Conservation (phyloP, 768 basidiomycete genomes). For the Candolleomyces eurysporus region DNA sequence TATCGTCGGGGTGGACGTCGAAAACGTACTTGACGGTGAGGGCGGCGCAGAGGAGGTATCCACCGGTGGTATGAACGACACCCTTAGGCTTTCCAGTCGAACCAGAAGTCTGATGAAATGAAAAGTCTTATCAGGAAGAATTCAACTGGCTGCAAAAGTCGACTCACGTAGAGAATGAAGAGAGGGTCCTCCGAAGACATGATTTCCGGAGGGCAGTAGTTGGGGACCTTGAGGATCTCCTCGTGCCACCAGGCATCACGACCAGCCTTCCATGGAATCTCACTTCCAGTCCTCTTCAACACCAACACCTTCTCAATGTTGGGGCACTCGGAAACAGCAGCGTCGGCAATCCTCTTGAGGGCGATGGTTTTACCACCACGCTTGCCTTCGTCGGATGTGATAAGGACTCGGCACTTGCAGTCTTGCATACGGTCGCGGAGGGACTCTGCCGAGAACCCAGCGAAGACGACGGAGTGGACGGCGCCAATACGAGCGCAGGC, state of each 20-base stretch:
- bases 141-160: not conserved
- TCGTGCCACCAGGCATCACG: constrained; percentile 98
- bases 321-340: constrained; percentile 83
- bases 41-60: constrained; percentile 89
- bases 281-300: constrained; percentile 79
- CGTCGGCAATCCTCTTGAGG: constrained; percentile 91
- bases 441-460: constrained; percentile 93
- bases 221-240: constrained; percentile 77
- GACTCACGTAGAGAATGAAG: constrained; percentile 95
- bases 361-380: constrained; percentile 95
- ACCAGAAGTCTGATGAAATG: constrained; percentile 71
- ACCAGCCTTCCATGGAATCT: constrained; percentile 77
- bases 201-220: constrained; percentile 84
- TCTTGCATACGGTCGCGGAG: constrained; percentile 91
- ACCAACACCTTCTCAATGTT: constrained; percentile 89
- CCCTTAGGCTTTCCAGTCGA: constrained; percentile 97
- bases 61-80: constrained; percentile 86
- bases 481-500: constrained; percentile 97
- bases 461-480: constrained; percentile 95
- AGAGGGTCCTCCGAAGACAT: constrained; percentile 95
- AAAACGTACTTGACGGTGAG: constrained; percentile 97
- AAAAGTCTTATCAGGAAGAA: constrained; percentile 9
- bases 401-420: constrained; percentile 85
- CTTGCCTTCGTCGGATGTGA: constrained; percentile 92
- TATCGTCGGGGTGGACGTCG: constrained; percentile 95